Evolutionary conservation across 108 stramenopile genomes (phyloP), one percentile per base, ranked within the genome.

Genomic region (Aurantiochytrium sp.): DNA sequence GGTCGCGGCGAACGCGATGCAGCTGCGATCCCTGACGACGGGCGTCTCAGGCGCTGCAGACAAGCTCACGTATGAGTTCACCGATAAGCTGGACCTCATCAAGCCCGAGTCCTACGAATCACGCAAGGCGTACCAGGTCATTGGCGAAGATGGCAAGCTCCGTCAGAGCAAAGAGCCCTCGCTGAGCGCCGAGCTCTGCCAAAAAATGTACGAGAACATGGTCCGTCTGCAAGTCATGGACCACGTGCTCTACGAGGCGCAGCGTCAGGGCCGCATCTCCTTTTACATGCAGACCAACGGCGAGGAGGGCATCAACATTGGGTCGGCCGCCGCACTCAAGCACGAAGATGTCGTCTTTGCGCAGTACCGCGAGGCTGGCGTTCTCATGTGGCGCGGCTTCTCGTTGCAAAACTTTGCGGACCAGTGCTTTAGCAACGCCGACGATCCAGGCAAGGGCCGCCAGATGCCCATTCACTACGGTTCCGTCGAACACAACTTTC

Each of bases 381-480:
- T 96, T 10, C 92, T 99, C 19, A 96, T 99, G 96, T 98, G 98
- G 99, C 91, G 99, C n/a, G 98, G 98, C 42, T 98, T 98, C 93
- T 96, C 97, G 45, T 60, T 98, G 53, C 95, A 98, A 58, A 95
- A 97, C 88, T 97, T 98, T 73, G 96, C 97, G 14, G 97, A 98
- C 90, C 99, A 99, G 91, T 98, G 97, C 92, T 97, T 98, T 89
- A 93, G 95, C 88, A 99, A 98, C 91, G 89, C 90, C 45, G 88
- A 90, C 43, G 98, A 98, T 89, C 90, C 96, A 42, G 98, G 98
- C 58, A 97, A 97, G 91, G 99, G 98, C 87, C 88, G 98, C 29
- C 97, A 98, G 92, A 99, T 99, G 99, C 99, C 99, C 14, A 93
- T 99, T 29, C 99, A 99, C 93, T 99, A 99, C 88, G 99, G 99